Evolutionary conservation across 768 basidiomycete species (phyloP).

Genomic region (Phanerochaete sordida): DNA sequence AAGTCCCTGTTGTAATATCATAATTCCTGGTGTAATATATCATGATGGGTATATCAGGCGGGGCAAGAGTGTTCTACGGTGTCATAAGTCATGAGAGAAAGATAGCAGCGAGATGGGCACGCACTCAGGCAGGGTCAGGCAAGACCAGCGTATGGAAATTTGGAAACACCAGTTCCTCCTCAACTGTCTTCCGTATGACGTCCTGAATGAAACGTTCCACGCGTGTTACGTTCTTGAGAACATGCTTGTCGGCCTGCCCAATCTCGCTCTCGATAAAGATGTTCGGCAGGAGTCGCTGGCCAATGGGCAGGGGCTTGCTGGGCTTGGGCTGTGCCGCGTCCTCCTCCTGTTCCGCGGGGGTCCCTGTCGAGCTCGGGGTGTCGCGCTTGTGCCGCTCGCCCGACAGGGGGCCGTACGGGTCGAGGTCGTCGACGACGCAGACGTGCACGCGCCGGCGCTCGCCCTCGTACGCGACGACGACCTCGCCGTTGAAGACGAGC

Average conservation of each 20-base stretch:
- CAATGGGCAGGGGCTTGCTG: conserved; percentile 71
- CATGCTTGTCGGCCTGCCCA: conserved; percentile 93
- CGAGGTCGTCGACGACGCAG: conserved; percentile 84
- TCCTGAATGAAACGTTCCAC: conserved; percentile 96
- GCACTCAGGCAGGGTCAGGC: conserved; percentile 15
- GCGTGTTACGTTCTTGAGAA: conserved; percentile 91
- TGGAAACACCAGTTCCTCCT: conserved; percentile 95
- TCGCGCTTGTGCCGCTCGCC: conserved; percentile 29
- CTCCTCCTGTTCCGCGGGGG: conserved; percentile 64
- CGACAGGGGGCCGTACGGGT: conserved; percentile 74
- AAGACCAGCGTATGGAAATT: conserved; percentile 79
- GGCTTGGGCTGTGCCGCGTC: conserved; percentile 43
- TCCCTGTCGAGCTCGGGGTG: conserved; percentile 35
- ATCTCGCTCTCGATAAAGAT: conserved; percentile 97
- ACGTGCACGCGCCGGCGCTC: conserved; percentile 77
- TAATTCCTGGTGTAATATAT: not conserved
- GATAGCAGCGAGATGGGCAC: not conserved
- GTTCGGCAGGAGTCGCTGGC: conserved; percentile 78
- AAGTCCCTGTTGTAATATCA: conserved; percentile 50
- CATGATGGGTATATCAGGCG: not conserved
- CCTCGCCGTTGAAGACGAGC: conserved; percentile 79
- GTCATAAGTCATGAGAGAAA: not conserved
- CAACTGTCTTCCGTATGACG: conserved; percentile 89
- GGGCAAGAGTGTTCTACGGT: not conserved
- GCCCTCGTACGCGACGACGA: conserved; percentile 91